Conservation (phyloP, 208 protist genomes). For the Crithidia sp. region DNA sequence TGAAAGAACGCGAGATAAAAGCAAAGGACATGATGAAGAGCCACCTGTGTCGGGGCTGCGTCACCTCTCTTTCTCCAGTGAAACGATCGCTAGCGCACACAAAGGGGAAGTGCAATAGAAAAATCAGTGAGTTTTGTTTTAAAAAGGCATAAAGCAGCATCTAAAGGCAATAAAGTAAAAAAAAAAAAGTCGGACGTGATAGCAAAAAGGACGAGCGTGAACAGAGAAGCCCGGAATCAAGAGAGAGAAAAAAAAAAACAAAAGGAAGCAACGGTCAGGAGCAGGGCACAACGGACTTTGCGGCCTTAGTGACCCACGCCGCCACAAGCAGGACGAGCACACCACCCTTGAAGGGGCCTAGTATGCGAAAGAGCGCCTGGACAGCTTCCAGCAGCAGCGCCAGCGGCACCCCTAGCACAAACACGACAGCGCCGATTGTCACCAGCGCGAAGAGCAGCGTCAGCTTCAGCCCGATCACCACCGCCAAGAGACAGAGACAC, state of each 20-base stretch:
- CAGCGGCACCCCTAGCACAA: constrained; percentile 57
- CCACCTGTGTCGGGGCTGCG: too few relatives aligned
- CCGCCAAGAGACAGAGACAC: constrained; percentile 49
- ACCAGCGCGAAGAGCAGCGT: constrained; percentile 40
- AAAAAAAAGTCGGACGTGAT: not conserved
- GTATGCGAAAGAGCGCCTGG: constrained; percentile 53
- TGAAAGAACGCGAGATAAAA: not conserved
- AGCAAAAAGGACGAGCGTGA: not conserved
- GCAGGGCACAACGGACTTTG: constrained; percentile 17
- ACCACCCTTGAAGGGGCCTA: constrained; percentile 55
- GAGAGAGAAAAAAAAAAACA: constrained; percentile 28
- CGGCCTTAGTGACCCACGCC: constrained; percentile 36
- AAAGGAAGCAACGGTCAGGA: constrained; percentile 19
- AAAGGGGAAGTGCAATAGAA: too few relatives aligned
- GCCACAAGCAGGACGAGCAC: constrained; percentile 39
- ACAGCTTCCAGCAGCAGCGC: constrained; percentile 54
- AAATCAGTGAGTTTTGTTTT: too few relatives aligned
- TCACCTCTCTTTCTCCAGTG: too few relatives aligned
- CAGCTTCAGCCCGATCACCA: constrained; percentile 70
- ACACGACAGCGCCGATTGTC: constrained; percentile 32
- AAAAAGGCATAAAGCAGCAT: too few relatives aligned
- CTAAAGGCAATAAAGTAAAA: constrained; percentile 1
- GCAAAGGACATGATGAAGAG: not conserved
- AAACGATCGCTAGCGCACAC: too few relatives aligned
- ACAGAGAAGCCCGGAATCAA: not conserved